Conservation (phyloP, 192 early-diverging fungal species). For the Rhizoclosmatium globosum region DNA sequence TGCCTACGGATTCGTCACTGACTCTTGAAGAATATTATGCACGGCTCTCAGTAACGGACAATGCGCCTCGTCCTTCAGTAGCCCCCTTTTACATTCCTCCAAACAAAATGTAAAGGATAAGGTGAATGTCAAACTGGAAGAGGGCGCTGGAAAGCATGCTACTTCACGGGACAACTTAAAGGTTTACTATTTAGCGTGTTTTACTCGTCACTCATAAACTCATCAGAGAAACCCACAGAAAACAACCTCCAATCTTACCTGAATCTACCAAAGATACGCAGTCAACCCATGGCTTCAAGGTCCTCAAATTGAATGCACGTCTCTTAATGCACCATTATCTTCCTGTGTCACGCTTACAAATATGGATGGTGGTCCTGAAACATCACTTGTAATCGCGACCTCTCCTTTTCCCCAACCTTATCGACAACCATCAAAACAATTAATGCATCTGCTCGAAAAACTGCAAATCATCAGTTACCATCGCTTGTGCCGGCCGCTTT, state of each 20-base stretch:
- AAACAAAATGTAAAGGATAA: background rate
- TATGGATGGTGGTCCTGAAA: background rate
- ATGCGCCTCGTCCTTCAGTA: background rate
- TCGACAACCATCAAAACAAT: slow-evolving; percentile 17
- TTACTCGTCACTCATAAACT: background rate
- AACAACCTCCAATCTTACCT: background rate
- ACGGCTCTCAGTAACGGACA: too few species aligned
- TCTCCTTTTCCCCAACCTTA: background rate
- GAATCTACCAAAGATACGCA: background rate
- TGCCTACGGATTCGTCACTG: too few species aligned
- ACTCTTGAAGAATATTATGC: too few species aligned
- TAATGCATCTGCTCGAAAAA: background rate
- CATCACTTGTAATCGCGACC: slow-evolving; percentile 6
- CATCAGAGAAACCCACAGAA: background rate
- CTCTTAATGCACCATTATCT: background rate
- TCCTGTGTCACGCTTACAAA: background rate
- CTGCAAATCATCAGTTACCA: background rate
- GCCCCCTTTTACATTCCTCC: background rate
- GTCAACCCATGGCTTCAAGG: background rate
- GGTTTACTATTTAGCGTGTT: background rate
- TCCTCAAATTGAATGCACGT: slow-evolving; percentile 4
- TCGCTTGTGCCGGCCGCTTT: slow-evolving; percentile 23
- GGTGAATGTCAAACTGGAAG: background rate
- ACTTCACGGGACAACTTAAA: background rate
- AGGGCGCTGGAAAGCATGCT: background rate